phyloP scores from a whole-genome alignment of 164 flowering plant genomes.

The Vitis amurensis region DNA sequence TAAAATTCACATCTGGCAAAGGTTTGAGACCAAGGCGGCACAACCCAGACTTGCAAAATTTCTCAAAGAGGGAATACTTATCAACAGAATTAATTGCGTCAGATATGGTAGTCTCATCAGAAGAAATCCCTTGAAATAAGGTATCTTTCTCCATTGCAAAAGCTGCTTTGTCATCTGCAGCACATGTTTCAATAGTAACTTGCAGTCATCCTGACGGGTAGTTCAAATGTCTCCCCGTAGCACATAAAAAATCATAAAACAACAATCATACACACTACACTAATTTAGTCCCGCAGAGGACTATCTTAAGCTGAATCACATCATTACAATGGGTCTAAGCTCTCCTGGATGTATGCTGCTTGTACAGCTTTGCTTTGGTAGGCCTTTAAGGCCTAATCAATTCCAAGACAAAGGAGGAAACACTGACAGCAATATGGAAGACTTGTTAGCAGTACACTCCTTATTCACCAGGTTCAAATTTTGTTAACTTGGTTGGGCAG shows the following conservation, averaged over 20 bases:
- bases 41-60: constrained; percentile 61
- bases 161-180: constrained; percentile 29
- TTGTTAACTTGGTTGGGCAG: background rate
- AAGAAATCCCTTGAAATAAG: constrained; percentile 11
- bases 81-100: constrained; percentile 24
- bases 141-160: constrained; percentile 1
- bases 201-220: background rate
- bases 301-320: background rate
- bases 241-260: background rate
- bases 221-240: background rate
- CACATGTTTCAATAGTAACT: background rate
- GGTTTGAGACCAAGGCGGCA: constrained; percentile 60
- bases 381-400: background rate
- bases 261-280: background rate
- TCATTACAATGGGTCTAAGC: background rate
- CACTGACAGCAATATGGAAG: no score
- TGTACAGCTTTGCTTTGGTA: background rate
- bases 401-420: background rate
- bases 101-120: constrained; percentile 3
- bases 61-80: constrained; percentile 46
- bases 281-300: background rate
- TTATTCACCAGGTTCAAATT: constrained; percentile 8
- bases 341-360: background rate
- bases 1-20: constrained; percentile 37
- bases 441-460: background rate